These are phyloP conservation scores for Cudoniella acicularis DNA, from an alignment of 495 filamentous ascomycete species.

Conservation along the genomic window DNA sequence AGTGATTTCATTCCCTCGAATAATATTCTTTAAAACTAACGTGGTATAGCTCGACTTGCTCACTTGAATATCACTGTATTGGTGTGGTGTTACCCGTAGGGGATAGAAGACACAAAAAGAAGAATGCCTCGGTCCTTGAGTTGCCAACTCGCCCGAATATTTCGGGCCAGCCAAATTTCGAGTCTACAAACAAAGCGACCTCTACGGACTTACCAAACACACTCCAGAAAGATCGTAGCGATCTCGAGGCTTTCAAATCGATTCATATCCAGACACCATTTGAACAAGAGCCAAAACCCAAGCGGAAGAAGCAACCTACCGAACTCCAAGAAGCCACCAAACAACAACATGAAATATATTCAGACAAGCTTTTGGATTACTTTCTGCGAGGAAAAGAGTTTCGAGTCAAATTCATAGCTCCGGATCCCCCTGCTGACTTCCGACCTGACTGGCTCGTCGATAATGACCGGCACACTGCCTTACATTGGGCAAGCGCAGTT, in stretches of 20 bases:
- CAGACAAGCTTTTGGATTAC: slow-evolving; percentile 89
- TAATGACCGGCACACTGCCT: slow-evolving; percentile 77
- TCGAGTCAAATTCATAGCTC: slow-evolving; percentile 59
- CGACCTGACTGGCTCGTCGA: slow-evolving; percentile 87
- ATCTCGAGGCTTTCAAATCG: neutral
- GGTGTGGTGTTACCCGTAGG: neutral
- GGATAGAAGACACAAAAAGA: neutral
- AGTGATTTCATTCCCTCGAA: neutral
- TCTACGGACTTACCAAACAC: too few relatives aligned
- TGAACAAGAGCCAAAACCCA: too few relatives aligned
- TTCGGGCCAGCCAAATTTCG: too few relatives aligned
- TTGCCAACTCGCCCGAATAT: neutral
- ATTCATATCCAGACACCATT: neutral
- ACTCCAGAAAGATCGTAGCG: too few relatives aligned
- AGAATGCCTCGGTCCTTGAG: neutral
- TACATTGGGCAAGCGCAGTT: slow-evolving; percentile 98
- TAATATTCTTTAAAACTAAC: neutral
- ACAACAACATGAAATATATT: slow-evolving; percentile 82
- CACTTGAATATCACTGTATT: neutral
- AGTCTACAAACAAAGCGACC: too few relatives aligned
- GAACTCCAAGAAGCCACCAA: too few relatives aligned
- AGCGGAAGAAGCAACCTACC: too few relatives aligned
- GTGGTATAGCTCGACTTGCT: neutral
- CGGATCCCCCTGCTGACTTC: slow-evolving; percentile 75
- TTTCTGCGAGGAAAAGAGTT: slow-evolving; percentile 78